Base-by-base conservation (phyloP, 2,329 filamentous ascomycete species). In the Epichloe brachyelytri region DNA sequence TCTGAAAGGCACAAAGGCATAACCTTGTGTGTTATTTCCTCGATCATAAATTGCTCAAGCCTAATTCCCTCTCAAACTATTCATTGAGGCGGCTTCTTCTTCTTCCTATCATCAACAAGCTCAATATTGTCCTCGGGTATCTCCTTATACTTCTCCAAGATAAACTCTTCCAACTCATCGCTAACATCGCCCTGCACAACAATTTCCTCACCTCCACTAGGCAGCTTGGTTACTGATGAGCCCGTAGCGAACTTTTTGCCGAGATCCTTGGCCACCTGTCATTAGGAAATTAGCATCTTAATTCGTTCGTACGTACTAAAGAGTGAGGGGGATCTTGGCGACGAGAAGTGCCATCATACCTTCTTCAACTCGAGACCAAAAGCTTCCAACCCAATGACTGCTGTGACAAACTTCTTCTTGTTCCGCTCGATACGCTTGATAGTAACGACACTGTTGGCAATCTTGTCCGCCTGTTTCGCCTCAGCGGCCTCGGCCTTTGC, bases 201-300 rank as follows among this genome's bases (percentile, higher is more conserved):
- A 65, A 98, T 97, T 71, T 97, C 93, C 70, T 98, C 93, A 17
- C 86, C 86, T 20, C 88, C 88, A 51, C 82, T 83, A 0, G 88
- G 79, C 1, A 86, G 79, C 72, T 96, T 95, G 8, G 91, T 97
- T 43, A 98, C 93, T 43, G 85, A 90, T 15, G 83, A 85, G 0
- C 93, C 93, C 10, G 93, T 97, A 33, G 93, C 93, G 64, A 98
- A 97, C 71, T 96, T 97, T 79, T 97, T 98, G 56, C 93, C 93
- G 59, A 97, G 83, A 63, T 97, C 93, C 75, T 97, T 97, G 53
- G 90, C 84, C 7, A 95, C 76, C 71, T 73, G 40, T 11, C 41
- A 40, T 51, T 20, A 20, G n/a, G 14, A 26, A 11, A 12, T 51
- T 47, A 51, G 43, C 37, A 46, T 33, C 41, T 17, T 17, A 19